Conservation (phyloP, 1,284 basidiomycete species). For the Marasmius fiardii region DNA sequence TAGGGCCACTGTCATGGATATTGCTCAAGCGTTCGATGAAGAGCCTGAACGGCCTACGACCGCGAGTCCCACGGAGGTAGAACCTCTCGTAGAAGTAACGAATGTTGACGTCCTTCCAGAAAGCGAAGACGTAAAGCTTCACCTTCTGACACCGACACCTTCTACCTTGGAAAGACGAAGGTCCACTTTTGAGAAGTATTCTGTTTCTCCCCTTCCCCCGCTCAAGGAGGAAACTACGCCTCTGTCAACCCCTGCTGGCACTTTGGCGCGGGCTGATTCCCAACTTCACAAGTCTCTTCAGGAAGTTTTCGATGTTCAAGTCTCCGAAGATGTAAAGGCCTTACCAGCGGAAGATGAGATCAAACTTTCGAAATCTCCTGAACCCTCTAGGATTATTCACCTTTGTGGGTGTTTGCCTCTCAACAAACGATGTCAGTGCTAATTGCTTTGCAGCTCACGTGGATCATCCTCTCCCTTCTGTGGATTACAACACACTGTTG, state of each 20-base stretch:
- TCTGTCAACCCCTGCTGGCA: slow-evolving; percentile 49
- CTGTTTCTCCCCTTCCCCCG: slow-evolving; percentile 57
- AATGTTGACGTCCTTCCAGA: not conserved
- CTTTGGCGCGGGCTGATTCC: slow-evolving; percentile 36
- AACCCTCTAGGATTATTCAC: slow-evolving; percentile 20
- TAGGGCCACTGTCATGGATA: slow-evolving; percentile 72
- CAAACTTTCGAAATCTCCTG: not conserved
- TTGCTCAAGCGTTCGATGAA: slow-evolving; percentile 59
- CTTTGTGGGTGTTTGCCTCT: slow-evolving; percentile 24
- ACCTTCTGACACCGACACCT: not conserved
- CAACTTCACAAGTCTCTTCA: slow-evolving; percentile 5
- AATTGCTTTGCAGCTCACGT: slow-evolving; percentile 28
- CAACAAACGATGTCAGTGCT: not conserved
- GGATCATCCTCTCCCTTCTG: slow-evolving; percentile 44
- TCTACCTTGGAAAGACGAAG: slow-evolving; percentile 48
- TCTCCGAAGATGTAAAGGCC: not conserved
- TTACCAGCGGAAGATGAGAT: not conserved
- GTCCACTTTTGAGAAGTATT: slow-evolving; percentile 66
- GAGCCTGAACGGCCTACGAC: not conserved
- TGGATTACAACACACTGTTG: slow-evolving; percentile 49
- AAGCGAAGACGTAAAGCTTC: not conserved
- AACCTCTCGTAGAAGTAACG: slow-evolving; percentile 11
- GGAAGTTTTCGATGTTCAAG: not conserved
- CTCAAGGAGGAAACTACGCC: slow-evolving; percentile 67
- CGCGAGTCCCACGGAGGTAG: not conserved